phyloP scores from a whole-genome alignment of 2,329 filamentous ascomycete species.

The Beauveria brongniartii region DNA sequence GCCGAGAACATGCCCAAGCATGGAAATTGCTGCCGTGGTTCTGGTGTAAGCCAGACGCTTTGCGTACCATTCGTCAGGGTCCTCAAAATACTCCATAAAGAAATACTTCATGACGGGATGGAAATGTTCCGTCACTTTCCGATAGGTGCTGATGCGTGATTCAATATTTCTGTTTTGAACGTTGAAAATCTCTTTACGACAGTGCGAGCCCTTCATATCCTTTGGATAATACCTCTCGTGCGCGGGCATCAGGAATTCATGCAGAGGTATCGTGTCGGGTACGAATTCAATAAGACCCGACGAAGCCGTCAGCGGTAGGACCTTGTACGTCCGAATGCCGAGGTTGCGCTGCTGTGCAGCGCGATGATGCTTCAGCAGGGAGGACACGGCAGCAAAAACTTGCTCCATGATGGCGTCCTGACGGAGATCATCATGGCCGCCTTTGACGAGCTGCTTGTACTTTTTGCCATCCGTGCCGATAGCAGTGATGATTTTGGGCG shows the following conservation, averaged over 20 bases:
- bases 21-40: constrained; percentile 89
- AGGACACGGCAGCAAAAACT: constrained; percentile 93
- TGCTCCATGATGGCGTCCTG: constrained; percentile 99
- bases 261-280: constrained; percentile 81
- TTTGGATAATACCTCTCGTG: constrained; percentile 81
- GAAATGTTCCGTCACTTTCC: constrained; percentile 71
- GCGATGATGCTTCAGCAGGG: constrained; percentile 77
- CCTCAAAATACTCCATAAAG: constrained; percentile 88
- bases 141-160: constrained; percentile 64
- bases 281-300: constrained; percentile 97
- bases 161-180: constrained; percentile 65
- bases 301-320: constrained; percentile 75
- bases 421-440: constrained; percentile 88
- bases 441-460: constrained; percentile 91
- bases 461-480: constrained; percentile 66
- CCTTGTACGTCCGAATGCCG: constrained; percentile 93
- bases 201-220: constrained; percentile 68
- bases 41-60: constrained; percentile 85
- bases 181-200: constrained; percentile 69
- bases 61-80: constrained; percentile 93
- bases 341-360: constrained; percentile 81
- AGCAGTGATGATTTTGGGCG: constrained; percentile 86
- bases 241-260: constrained; percentile 86
- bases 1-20: constrained; percentile 86
- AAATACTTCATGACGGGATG: constrained; percentile 94